phyloP scores from a whole-genome alignment of 352 stramenopile genomes.

The Peronosclerospora sorghi region DNA sequence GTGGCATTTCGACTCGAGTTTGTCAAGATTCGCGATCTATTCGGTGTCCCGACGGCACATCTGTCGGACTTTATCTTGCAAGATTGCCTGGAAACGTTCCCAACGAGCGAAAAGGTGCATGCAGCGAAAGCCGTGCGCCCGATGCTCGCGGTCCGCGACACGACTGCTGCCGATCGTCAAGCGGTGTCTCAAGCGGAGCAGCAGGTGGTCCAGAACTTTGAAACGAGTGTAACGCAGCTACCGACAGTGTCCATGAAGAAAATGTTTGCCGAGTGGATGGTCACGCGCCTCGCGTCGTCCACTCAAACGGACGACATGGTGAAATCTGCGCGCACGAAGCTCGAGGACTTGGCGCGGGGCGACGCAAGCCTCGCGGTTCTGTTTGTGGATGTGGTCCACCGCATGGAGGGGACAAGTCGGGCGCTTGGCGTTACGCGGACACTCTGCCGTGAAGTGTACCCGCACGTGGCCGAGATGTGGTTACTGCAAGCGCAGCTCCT shows the following conservation, averaged over 20 bases:
- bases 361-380: constrained; percentile 26
- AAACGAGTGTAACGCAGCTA: constrained; percentile 39
- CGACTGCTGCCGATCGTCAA: constrained; percentile 7
- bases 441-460: constrained; percentile 26
- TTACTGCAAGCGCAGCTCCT: constrained; percentile 64
- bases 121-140: constrained; percentile 41
- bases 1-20: constrained; percentile 69
- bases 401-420: constrained; percentile 37
- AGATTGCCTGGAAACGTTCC: constrained; percentile 48
- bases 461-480: constrained; percentile 38
- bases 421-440: constrained; percentile 35
- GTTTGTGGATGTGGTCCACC: constrained; percentile 67
- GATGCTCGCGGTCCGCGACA: constrained; percentile 18
- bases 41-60: constrained; percentile 47
- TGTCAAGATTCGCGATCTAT: constrained; percentile 66
- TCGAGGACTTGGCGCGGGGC: constrained; percentile 36
- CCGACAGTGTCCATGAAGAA: constrained; percentile 43
- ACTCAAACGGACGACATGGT: constrained; percentile 36
- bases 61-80: constrained; percentile 64
- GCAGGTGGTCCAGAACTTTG: constrained; percentile 39
- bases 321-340: constrained; percentile 39
- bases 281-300: constrained; percentile 33
- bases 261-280: constrained; percentile 54
- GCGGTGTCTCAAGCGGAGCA: constrained; percentile 34
- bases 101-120: constrained; percentile 41